Evolutionary conservation across 148 eudicot species (phyloP), one percentile per base, ranked within the genome.

Genomic region (Amaranthus palmeri): DNA sequence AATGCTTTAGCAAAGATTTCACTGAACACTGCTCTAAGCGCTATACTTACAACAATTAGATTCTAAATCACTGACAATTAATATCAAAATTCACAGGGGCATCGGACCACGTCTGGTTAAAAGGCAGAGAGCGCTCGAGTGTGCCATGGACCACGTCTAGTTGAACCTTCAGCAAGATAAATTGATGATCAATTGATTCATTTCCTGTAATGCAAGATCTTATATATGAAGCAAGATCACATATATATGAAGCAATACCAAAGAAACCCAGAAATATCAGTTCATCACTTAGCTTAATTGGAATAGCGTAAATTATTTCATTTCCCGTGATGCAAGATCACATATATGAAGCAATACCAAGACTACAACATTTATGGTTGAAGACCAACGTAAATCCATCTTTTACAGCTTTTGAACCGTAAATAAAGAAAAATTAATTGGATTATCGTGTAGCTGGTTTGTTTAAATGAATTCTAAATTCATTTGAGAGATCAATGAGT

Each of bases 101-200:
- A 14, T 59, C 17, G 64, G 68, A 67, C 60, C 55, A 58, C 46
- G 68, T 65, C 9, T 49, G 67, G 52, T 11, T 48, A 63, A 57
- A 42, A 49, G 17, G 57, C 8, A 51, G 18, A 61, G 13, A 62
- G 4, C 70, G 14, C 60, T 15, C 8, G 54, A 54, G 36, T 25
- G 49, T 40, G 60, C 14, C 50, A 25, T 61, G 70, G 54, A 57
- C 14, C 57, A 43, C 36, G 54, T 25, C 13, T 68, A 54, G 62
- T 61, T n/a, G 7, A 50, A 61, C 42, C 15, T 42, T 64, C 64
- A 17, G 44, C 14, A 10, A 55, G 6, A n/a, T 59, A 67, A 74
- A 82, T 8, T 75, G 82, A 13, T 75, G 70, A 55, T 85, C 87
- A 67, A 76, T 74, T 6, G 82, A 64, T 66, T 72, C 84, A 67